Conservation (phyloP, 1,284 basidiomycete genomes). For the Xanthoconium separans region DNA sequence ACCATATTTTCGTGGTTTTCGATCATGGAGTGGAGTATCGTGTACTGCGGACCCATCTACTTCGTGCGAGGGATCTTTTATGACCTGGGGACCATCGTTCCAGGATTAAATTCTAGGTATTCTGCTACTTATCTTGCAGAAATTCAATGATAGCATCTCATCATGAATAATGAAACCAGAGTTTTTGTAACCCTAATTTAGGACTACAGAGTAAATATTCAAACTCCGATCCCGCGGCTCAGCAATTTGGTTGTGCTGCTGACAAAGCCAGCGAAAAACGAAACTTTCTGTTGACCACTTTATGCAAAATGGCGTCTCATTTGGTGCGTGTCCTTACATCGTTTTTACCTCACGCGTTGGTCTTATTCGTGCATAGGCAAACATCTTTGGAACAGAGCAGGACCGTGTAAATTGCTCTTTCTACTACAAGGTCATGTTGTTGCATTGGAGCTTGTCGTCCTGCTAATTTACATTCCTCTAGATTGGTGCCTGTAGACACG, state of each 20-base stretch:
- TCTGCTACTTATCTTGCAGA: neutral
- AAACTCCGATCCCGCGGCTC: slow-evolving; percentile 26
- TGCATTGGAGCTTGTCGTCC: slow-evolving; percentile 7
- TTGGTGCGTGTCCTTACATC: slow-evolving; percentile 40
- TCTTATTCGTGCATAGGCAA: slow-evolving; percentile 51
- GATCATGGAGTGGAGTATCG: slow-evolving; percentile 33
- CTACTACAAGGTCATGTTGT: slow-evolving; percentile 79
- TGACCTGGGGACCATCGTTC: slow-evolving; percentile 44
- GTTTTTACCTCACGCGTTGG: too few species aligned
- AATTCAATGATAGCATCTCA: neutral
- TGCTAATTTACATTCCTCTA: slow-evolving; percentile 32
- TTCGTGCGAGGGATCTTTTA: slow-evolving; percentile 44
- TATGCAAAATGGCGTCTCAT: slow-evolving; percentile 57
- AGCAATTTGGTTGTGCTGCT: slow-evolving; percentile 10
- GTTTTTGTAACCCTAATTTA: too few species aligned
- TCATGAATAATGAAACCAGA: neutral
- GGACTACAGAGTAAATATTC: neutral
- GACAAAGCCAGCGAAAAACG: neutral
- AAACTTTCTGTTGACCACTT: neutral
- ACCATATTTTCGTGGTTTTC: slow-evolving; percentile 30
- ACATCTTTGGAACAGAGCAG: slow-evolving; percentile 88
- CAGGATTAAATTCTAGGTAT: slow-evolving; percentile 17
- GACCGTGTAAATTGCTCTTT: slow-evolving; percentile 95
- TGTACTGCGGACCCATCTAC: slow-evolving; percentile 20
- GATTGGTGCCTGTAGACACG: slow-evolving; percentile 95